These are phyloP conservation scores for Fonsecaea pedrosoi DNA, from an alignment of 2,329 filamentous ascomycete genomes.

Conservation along the genomic window DNA sequence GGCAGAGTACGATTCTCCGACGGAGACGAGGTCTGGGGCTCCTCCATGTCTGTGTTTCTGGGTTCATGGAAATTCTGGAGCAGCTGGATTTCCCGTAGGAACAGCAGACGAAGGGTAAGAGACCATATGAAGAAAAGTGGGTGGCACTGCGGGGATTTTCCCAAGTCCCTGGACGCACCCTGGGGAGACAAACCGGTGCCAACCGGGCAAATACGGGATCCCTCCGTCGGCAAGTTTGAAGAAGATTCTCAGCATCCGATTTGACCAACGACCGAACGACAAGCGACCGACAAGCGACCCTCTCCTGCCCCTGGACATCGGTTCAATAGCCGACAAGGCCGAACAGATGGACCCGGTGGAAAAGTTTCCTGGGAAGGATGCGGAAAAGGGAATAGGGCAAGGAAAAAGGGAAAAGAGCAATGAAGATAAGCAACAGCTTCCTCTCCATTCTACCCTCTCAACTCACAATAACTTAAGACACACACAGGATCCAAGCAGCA, in stretches of 20 bases:
- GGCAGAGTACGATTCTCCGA: constrained; percentile 22
- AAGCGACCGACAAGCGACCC: too few relatives aligned
- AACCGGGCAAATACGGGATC: too few relatives aligned
- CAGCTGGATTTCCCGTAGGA: constrained; percentile 15
- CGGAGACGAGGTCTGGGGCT: constrained; percentile 1
- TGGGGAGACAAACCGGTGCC: background rate
- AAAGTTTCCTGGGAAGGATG: background rate
- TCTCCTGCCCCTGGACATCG: background rate
- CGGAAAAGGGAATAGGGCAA: background rate
- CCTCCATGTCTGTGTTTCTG: constrained; percentile 7
- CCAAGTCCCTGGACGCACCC: too few relatives aligned
- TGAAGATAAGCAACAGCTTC: background rate
- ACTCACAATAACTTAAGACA: background rate
- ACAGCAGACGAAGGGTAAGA: background rate
- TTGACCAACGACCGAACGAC: background rate
- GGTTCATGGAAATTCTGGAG: background rate
- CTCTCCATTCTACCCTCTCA: background rate
- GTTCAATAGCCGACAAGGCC: constrained; percentile 2
- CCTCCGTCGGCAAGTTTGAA: background rate
- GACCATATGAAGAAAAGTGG: background rate
- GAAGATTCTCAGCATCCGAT: background rate
- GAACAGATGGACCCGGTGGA: background rate
- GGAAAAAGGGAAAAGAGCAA: background rate
- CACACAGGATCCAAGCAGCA: background rate
- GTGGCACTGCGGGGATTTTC: background rate